Evolutionary conservation across 768 basidiomycete genomes (phyloP), one percentile per base, ranked within the genome.

Genomic region (Mrakia blollopis): DNA sequence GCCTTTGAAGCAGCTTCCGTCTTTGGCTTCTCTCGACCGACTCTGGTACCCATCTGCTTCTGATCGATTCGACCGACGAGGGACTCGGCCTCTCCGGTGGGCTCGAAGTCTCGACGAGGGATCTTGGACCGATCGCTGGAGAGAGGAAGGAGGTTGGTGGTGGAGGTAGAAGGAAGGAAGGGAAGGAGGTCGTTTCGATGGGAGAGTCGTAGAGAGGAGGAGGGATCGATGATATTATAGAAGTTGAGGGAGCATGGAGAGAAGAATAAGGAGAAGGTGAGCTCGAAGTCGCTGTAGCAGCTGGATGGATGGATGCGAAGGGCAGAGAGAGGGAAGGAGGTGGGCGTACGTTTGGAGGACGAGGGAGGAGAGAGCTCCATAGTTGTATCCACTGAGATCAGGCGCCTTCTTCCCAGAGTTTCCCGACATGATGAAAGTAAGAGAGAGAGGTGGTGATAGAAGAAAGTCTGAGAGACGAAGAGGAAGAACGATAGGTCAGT

Each of bases 11-110:
- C 37, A 25, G 72, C 67, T 18, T 68, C 47, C 13, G 70, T 47
- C 50, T 77, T 72, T 28, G 94, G 92, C 0, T 88, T 89, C 80
- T 92, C 89, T 25, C 93, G 88, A 77, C 89, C 85, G 44, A 92
- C 93, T 30, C 94, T 89, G 28, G 94, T 93, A 35, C 96, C 96
- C 96, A 98, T 99, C 79, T 95, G 91, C 79, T 87, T 88, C 13
- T 89, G 87, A 86, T 93, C 90, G 76, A 99, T 98, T 37, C 91
- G 89, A 23, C 97, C 97, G 63, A 89, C 91, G 47, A 98, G 89
- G 2, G 94, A 91, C 23, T 95, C 95, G 14, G 95, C 92, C 11
- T 94, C 93, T 79, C 97, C 96, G 86, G 97, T 94, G 10, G 95
- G 95, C 83, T 99, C 96, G 85, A 92, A 92, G 87, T 95, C 93